Percentiles rank a stretch among this genome's conserved stretches.
Evolutionary conservation across 148 eudicot species (phyloP).

Genomic region (Camellia granthamiana): DNA sequence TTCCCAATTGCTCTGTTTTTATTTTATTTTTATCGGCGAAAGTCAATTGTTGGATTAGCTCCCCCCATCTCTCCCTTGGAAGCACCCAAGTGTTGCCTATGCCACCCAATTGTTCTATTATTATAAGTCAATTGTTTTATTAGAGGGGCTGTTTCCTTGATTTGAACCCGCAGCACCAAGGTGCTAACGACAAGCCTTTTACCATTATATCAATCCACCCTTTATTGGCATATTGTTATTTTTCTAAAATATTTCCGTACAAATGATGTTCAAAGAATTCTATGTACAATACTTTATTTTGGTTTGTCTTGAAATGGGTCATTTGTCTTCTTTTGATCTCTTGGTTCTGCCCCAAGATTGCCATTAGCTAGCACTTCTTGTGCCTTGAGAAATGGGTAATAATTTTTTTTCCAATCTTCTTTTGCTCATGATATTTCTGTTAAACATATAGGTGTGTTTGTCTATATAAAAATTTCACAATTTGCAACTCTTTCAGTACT

Average conservation of each 20-base stretch:
- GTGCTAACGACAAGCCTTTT: too few relatives aligned
- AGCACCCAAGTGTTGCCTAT: too few relatives aligned
- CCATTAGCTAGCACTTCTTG: background rate
- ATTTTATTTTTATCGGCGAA: too few relatives aligned
- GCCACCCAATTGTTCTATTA: too few relatives aligned
- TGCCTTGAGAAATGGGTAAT: background rate
- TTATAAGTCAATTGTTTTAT: too few relatives aligned
- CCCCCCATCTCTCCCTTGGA: too few relatives aligned
- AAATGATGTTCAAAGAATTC: background rate
- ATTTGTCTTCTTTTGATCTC: background rate
- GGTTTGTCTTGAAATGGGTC: background rate
- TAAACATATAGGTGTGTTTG: background rate
- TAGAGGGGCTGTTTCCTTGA: too few relatives aligned
- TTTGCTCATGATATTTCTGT: background rate
- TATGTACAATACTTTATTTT: background rate
- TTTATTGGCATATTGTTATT: background rate
- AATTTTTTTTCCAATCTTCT: background rate
- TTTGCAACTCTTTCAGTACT: background rate
- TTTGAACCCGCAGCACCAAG: too few relatives aligned
- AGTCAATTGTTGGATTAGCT: too few relatives aligned
- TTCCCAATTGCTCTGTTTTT: too few relatives aligned
- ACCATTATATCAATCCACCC: too few relatives aligned
- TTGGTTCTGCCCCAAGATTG: background rate
- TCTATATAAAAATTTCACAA: too few relatives aligned
- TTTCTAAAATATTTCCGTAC: background rate